Evolutionary conservation across 176 grass and related monocot genomes (phyloP), one percentile per base, ranked within the genome.

Genomic region (Elaeis guineensis): DNA sequence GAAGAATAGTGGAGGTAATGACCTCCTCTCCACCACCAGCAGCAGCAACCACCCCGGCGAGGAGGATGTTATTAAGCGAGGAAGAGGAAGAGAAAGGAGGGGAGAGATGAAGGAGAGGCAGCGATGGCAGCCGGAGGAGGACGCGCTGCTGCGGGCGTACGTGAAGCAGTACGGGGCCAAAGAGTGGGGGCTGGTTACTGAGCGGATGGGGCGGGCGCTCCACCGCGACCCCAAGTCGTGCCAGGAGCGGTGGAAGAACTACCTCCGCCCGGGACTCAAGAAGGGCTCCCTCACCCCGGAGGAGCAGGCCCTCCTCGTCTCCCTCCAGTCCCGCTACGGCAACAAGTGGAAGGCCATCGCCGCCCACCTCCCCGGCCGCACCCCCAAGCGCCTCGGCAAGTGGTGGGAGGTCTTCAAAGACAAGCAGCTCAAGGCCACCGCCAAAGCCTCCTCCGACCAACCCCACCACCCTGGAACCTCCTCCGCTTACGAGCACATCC

Each of bases 321-420:
- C 65, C 24, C 65, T 67, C 12, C 65, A 67, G n/a, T 51, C 65
- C 11, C 65, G 65, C 17, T 67, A 67, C 51, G 65, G 65, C 65
- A 67, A 67, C 52, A 67, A 67, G 52, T 67, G 65, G 65, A 67
- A 67, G 52, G n/a, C 65, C 65, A 67, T 67, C 65, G 65, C 65
- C 65, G 52, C 65, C 51, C 65, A 67, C 50, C 65, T 67, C 65
- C 65, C 65, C 11, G 65, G 65, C 26, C 65, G 65, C 51, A 67
- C 65, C 51, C 65, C 65, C 52, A 67, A 67, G 65, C 65, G 65
- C 1, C 65, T 67, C 52, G 65, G 65, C 21, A 67, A 67, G 51
- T 67, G 65, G 65, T 67, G 65, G 65, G 65, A 67, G 25, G 65
- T 67, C 52, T 67, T 67, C 52, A 67, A 67, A 26, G 65, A 67